These are phyloP conservation scores for Neopestalotiopsis clavispora DNA, from an alignment of 2,329 filamentous ascomycete genomes.

Conservation along the genomic window DNA sequence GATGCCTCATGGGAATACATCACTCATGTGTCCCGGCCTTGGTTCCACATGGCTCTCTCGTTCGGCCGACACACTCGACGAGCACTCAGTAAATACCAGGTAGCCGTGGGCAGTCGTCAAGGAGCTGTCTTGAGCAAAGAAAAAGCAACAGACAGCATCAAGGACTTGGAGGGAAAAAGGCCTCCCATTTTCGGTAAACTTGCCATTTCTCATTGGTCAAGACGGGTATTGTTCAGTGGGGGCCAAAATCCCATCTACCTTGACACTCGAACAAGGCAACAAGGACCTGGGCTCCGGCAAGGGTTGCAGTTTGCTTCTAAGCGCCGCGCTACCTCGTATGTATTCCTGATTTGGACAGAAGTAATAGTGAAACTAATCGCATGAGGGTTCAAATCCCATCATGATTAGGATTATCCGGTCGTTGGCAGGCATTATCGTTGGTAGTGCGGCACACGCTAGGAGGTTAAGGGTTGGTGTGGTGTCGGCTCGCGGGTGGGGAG, in stretches of 20 bases:
- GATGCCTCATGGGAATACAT: background rate
- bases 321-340: background rate
- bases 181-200: background rate
- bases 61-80: background rate
- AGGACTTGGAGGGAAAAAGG: background rate
- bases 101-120: too few species aligned
- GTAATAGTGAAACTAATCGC: background rate
- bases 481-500: background rate
- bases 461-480: background rate
- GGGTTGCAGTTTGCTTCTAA: background rate
- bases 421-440: background rate
- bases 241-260: background rate
- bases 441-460: background rate
- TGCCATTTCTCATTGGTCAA: background rate
- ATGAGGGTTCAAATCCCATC: background rate
- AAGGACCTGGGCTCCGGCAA: background rate
- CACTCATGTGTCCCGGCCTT: background rate
- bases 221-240: background rate
- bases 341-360: background rate
- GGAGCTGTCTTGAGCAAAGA: background rate
- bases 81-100: background rate
- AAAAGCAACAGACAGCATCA: background rate
- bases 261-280: background rate
- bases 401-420: background rate
- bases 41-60: background rate